These are phyloP conservation scores for Amylostereum chailletii DNA, from an alignment of 1,284 basidiomycete species.

Conservation along the genomic window DNA sequence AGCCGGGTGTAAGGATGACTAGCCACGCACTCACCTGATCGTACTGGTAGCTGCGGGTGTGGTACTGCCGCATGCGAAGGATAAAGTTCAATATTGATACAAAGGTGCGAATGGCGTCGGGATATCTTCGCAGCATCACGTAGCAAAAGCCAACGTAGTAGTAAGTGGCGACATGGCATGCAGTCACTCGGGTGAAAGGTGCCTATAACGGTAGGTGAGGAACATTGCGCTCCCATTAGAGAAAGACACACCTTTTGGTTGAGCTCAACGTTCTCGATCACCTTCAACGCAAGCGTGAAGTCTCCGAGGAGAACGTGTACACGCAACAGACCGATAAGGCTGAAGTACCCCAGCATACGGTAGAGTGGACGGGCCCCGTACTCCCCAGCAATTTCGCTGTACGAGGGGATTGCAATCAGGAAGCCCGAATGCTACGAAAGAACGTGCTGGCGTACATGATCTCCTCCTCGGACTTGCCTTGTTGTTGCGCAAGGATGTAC, in stretches of 20 bases:
- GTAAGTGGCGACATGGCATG: conserved; percentile 91
- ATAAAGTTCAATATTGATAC: conserved; percentile 92
- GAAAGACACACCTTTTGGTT: conserved; percentile 60
- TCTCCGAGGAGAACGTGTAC: conserved; percentile 96
- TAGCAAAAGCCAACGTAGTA: conserved; percentile 97
- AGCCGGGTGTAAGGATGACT: neutral
- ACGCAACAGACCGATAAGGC: conserved; percentile 88
- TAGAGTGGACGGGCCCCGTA: conserved; percentile 89
- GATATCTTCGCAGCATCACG: conserved; percentile 88
- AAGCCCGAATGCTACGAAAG: conserved; percentile 1
- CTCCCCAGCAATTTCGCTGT: conserved; percentile 82
- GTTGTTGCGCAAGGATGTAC: conserved; percentile 77
- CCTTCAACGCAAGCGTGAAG: conserved; percentile 91
- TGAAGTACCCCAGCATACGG: conserved; percentile 96
- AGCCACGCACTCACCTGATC: conserved; percentile 59
- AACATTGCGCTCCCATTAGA: conserved; percentile 18
- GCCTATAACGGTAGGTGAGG: conserved; percentile 34
- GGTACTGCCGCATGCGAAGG: conserved; percentile 88
- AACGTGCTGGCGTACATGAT: conserved; percentile 53
- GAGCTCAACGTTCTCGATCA: conserved; percentile 90
- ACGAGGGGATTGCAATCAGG: neutral
- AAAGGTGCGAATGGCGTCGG: conserved; percentile 92
- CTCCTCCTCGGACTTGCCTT: conserved; percentile 77
- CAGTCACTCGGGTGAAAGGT: conserved; percentile 85
- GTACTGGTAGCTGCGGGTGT: conserved; percentile 93